Percentiles rank a stretch among this genome's conserved stretches.
phyloP scores from a whole-genome alignment of 2,329 filamentous ascomycete genomes.

The Curvularia lunata region DNA sequence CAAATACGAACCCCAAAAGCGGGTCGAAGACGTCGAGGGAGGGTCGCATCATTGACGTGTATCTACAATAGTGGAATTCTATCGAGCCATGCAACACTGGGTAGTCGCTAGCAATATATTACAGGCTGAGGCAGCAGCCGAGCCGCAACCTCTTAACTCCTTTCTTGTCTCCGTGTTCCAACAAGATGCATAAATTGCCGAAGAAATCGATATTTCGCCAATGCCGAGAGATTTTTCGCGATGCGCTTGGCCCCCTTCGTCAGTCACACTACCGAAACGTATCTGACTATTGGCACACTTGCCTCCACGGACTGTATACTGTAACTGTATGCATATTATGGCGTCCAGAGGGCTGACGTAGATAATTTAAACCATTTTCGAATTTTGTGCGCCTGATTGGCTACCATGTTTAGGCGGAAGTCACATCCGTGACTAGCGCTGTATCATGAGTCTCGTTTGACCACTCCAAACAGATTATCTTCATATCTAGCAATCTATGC shows the following conservation, averaged over 20 bases:
- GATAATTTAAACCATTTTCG: slow-evolving; percentile 5
- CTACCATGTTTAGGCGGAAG: background rate
- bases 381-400: slow-evolving; percentile 1
- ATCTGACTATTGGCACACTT: background rate
- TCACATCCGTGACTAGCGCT: slow-evolving; percentile 11
- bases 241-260: background rate
- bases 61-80: background rate
- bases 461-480: slow-evolving; percentile 8
- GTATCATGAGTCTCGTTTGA: background rate
- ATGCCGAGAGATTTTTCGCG: background rate
- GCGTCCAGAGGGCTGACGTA: slow-evolving; percentile 10
- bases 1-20: slow-evolving; percentile 18
- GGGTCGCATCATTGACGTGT: background rate
- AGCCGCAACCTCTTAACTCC: background rate
- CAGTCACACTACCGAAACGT: too few species aligned
- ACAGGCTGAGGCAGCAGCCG: background rate
- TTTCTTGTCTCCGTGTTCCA: background rate
- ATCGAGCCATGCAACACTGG: background rate
- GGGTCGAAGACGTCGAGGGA: slow-evolving; percentile 14
- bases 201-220: background rate
- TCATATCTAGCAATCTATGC: slow-evolving; percentile 15
- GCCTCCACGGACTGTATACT: background rate
- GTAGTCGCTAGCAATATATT: background rate
- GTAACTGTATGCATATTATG: slow-evolving; percentile 1
- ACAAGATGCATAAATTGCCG: background rate